phyloP scores from a whole-genome alignment of 2,329 filamentous ascomycete genomes.

The Clarireedia monteithiana region DNA sequence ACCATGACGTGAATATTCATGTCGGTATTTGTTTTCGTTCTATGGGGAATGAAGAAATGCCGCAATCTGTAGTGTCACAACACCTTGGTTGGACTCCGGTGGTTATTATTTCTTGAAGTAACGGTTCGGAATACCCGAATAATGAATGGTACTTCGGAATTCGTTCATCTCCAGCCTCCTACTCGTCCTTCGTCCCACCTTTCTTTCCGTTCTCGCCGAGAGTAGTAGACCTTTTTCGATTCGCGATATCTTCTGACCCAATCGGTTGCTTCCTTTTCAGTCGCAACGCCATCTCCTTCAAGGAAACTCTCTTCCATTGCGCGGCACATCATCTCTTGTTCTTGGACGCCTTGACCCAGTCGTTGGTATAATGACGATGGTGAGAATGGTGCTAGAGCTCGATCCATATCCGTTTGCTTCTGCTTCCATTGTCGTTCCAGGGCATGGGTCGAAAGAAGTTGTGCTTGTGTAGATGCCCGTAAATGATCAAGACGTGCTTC shows the following conservation, averaged over 20 bases:
- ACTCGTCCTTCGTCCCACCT: constrained; percentile 95
- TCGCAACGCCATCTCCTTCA: constrained; percentile 44
- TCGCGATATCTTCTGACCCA: constrained; percentile 80
- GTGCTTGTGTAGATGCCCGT: constrained; percentile 67
- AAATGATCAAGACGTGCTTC: constrained; percentile 51
- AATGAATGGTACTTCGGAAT: no score
- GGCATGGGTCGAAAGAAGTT: constrained; percentile 74
- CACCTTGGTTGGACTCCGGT: no score
- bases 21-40: no score
- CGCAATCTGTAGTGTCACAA: no score
- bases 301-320: constrained; percentile 92
- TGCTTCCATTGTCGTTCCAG: constrained; percentile 88
- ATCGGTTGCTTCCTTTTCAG: constrained; percentile 75
- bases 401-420: constrained; percentile 84
- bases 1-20: no score
- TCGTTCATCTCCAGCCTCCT: constrained; percentile 71
- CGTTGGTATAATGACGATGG: constrained; percentile 81
- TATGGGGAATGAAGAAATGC: no score
- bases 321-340: constrained; percentile 73
- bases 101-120: no score
- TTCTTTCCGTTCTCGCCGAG: constrained; percentile 78
- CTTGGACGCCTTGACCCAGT: constrained; percentile 65
- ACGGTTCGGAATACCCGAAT: no score
- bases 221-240: constrained; percentile 68
- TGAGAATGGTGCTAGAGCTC: constrained; percentile 74